Evolutionary conservation across 441 rosid species (phyloP).

Genomic region (Eutrema salsugineum): DNA sequence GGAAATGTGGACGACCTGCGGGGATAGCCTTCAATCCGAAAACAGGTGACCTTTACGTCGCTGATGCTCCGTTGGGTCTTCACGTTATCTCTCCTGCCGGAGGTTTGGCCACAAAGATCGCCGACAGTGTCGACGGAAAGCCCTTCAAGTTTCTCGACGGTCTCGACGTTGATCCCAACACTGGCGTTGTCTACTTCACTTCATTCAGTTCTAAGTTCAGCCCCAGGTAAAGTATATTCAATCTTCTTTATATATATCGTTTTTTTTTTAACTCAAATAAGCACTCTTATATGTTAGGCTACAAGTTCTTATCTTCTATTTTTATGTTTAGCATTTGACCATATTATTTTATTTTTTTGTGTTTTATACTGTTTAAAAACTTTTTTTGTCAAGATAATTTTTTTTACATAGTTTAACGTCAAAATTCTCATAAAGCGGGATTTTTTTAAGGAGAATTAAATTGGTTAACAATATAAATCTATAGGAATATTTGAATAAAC

Average conservation of each 20-base stretch:
- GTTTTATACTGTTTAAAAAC: neutral
- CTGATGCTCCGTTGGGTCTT: conserved; percentile 38
- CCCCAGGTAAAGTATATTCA: neutral
- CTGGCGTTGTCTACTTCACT: conserved; percentile 34
- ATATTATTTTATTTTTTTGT: neutral
- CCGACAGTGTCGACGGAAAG: conserved; percentile 32
- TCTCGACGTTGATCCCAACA: conserved; percentile 36
- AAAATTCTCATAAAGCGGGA: neutral
- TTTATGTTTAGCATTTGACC: neutral
- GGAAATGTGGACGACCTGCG: conserved; percentile 38
- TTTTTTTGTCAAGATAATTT: too few relatives aligned
- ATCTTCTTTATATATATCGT: neutral
- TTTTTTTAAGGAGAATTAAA: neutral
- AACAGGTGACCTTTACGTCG: conserved; percentile 33
- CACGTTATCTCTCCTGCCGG: conserved; percentile 31
- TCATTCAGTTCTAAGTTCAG: conserved; percentile 28
- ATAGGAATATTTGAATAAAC: neutral
- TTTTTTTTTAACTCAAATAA: neutral
- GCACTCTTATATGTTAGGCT: neutral
- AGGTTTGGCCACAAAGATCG: conserved; percentile 31
- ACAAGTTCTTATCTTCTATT: neutral
- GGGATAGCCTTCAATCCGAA: conserved; percentile 28
- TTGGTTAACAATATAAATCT: neutral
- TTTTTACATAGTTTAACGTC: neutral
- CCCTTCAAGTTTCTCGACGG: conserved; percentile 32